Evolutionary conservation across 805 yeast species (phyloP), one percentile per base, ranked within the genome.

Genomic region (Ogataea corticis): DNA sequence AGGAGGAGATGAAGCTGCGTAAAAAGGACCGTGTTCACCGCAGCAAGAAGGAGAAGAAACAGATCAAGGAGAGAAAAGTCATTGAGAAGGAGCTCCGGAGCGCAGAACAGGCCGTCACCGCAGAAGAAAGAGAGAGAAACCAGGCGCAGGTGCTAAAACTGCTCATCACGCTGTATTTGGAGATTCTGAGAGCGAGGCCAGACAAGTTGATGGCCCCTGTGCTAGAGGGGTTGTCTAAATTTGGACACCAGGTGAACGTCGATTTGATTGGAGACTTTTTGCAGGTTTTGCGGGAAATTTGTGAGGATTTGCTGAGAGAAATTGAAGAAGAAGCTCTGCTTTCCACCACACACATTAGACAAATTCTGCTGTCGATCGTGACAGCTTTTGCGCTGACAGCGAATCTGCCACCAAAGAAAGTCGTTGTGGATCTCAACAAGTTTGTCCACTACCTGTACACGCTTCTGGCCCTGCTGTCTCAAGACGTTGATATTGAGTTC

Each of bases 251-350:
- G 82, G 90, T 95, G 18, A 94, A 94, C 61, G 81, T 92, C 46
- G 98, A 94, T 54, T 72, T 94, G 36, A 76, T 94, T 55, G 98
- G 98, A 19, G 99, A 94, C 63, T 82, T 94, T 66, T 72, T 94
- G 41, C 95, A 85, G 61, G 96, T 91, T 7, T 74, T 94, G 64
- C 76, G 91, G 54, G 98, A 94, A 65, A 77, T 91, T 18, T 79
- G 89, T 18, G 66, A 59, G 31, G 87, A 77, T 45, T 61, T 58
- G 42, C 68, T 67, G 52, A 66, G 70, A 33, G 73, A 71, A 15
- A 56, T 72, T n/a, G 69, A 63, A 2, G 77, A 74, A 7, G 75
- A 77, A 46, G 59, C 71, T 2, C 51, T 65, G 31, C 63, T 72
- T 14, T 68, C 75, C 36, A 57, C 73, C 36, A 63, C 61, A 41